Base-by-base conservation (phyloP, 371 early-diverging fungal genomes). In the Mortierella sp. region DNA sequence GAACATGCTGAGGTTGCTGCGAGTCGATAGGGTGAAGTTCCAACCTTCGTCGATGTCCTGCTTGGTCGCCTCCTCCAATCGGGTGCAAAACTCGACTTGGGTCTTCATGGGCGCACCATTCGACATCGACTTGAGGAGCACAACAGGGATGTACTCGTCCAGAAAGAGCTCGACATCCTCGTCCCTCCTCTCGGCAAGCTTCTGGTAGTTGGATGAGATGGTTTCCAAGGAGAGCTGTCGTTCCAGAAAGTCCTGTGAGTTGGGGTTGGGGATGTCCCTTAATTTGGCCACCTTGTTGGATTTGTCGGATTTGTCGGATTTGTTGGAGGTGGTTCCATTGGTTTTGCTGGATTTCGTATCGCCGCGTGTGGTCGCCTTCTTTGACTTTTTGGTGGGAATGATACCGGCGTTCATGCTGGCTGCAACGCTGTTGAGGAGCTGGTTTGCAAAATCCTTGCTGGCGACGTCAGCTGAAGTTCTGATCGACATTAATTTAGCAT, bases 121-220 rank as follows among this genome's bases (percentile, higher is more conserved):
- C 59, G 31, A 59, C 14, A 16, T 37, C 24, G 44, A 9, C 57
- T 40, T 44, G 26, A 34, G 16, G 24, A 21, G 26, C 5, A 59
- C 26, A 19, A 78, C 28, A 9, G 54, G 70, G 10, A 37, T 53
- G 46, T 57, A 78, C 40, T 74, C 69, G 71, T 78, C 79, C 70
- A 73, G 43, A n/a, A 78, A 78, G 26, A 51, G 73, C 2, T 69
- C 74, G 14, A 73, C 24, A 13, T 78, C 78, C 10, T 59, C 59
- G 4, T 59, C 59, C 59, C 31, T 59, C 16, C 59, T 26, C 19
- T 59, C 59, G 4, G 28, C 31, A 31, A 31, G 28, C 59, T 59
- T 59, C 14, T 59, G 28, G 14, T 31, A 31, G 31, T 59, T 31
- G 31, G 16, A 4, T 31, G 59, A 59, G 31, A 59, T 31, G 31